phyloP scores from a whole-genome alignment of 768 basidiomycete genomes.

The Boletus sp. region DNA sequence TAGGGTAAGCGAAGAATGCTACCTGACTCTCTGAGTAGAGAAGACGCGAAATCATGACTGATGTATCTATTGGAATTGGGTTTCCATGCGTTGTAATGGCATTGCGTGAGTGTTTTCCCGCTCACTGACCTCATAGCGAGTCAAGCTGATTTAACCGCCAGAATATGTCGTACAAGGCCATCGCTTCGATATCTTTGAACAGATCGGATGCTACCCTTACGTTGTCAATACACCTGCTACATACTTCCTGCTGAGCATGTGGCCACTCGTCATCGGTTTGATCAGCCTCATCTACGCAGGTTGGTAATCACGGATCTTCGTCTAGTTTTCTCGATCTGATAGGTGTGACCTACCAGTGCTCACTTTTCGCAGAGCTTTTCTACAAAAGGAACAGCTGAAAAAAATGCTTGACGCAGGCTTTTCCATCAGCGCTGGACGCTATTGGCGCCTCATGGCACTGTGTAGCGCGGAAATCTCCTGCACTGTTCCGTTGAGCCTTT shows the following conservation, averaged over 20 bases:
- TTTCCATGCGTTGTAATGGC: conserved; percentile 36
- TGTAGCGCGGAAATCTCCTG: not conserved
- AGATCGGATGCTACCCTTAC: conserved; percentile 24
- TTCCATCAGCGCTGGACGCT: not conserved
- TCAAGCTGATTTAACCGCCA: not conserved
- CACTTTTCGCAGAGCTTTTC: conserved; percentile 14
- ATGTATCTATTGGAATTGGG: conserved; percentile 35
- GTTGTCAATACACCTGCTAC: conserved; percentile 8
- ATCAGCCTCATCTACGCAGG: conserved; percentile 25
- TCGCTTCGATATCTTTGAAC: conserved; percentile 27
- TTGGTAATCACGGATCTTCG: not conserved
- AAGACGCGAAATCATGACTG: conserved; percentile 46
- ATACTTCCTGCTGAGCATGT: conserved; percentile 13
- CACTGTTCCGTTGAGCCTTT: not conserved
- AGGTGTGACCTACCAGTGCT: conserved; percentile 13
- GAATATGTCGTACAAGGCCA: conserved; percentile 24
- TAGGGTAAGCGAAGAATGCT: not conserved
- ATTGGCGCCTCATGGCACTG: not conserved
- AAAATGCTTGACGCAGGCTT: conserved; percentile 13
- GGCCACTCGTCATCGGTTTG: conserved; percentile 17
- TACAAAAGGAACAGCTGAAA: not conserved
- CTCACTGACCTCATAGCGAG: not conserved
- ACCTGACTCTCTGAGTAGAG: conserved; percentile 30
- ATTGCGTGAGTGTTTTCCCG: conserved; percentile 23
- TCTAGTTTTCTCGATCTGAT: not conserved